These are phyloP conservation scores for Macrolepiota albuminosa DNA, from an alignment of 768 basidiomycete genomes.

Conservation along the genomic window DNA sequence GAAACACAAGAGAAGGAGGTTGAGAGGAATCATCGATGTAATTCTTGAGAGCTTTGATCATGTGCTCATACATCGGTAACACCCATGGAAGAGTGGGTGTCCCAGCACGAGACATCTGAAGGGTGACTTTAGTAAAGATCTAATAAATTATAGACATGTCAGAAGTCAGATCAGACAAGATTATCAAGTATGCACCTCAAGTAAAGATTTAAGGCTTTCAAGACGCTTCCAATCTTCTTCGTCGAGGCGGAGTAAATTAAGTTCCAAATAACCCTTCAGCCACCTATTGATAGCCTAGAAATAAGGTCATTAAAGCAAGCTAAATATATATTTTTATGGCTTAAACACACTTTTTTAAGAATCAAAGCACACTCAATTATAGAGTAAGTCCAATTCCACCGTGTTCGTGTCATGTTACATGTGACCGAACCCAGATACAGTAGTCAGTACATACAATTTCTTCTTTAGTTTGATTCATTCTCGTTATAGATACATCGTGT, in stretches of 20 bases:
- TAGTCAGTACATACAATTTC: too few relatives aligned
- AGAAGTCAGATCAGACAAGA: not conserved
- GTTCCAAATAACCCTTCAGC: slow-evolving; percentile 9
- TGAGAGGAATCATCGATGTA: not conserved
- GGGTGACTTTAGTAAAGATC: slow-evolving; percentile 26
- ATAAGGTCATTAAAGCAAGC: too few relatives aligned
- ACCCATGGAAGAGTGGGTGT: slow-evolving; percentile 26
- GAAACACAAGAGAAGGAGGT: slow-evolving; percentile 10
- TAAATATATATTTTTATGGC: too few relatives aligned
- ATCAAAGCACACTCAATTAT: slow-evolving; percentile 24
- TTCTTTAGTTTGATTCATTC: too few relatives aligned
- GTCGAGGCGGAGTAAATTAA: not conserved
- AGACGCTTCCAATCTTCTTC: slow-evolving; percentile 19
- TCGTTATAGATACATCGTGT: too few relatives aligned
- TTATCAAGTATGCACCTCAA: slow-evolving; percentile 14
- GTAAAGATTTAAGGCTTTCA: slow-evolving; percentile 12
- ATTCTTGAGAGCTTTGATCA: slow-evolving; percentile 18
- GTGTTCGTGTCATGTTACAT: slow-evolving; percentile 23
- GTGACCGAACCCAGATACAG: too few relatives aligned
- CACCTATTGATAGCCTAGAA: slow-evolving; percentile 28
- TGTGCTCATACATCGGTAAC: slow-evolving; percentile 24
- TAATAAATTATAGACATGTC: slow-evolving; percentile 3
- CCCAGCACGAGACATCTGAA: slow-evolving; percentile 19
- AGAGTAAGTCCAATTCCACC: slow-evolving; percentile 32
- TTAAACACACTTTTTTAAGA: slow-evolving; percentile 17